Base-by-base conservation (phyloP, 176 grass and related monocot genomes). In the Alopecurus myosuroides region DNA sequence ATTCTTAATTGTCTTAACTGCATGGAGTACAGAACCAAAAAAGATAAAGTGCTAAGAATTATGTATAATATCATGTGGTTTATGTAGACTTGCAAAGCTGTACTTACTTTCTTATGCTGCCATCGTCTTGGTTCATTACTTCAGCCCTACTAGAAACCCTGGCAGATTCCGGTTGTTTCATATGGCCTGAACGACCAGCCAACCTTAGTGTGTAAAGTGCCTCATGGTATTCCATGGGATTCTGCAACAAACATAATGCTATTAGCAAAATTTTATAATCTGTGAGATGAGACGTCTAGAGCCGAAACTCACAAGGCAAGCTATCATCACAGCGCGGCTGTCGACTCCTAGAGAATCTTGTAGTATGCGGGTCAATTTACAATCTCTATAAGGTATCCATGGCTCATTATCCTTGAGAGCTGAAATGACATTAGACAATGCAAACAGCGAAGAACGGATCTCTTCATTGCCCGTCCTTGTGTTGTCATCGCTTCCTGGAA, bases 371-470 rank as follows among this genome's bases (percentile, higher is more conserved):
- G 97, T 99, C 42, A 99, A 51, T 85, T 92, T 99, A 85, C 91
- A 94, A 69, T 94, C 89, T 57, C 97, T 83, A 11, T 96, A 99
- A 8, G 97, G 97, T 81, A 99, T 92, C 31, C 92, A 72, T 39
- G 73, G 36, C 52, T 93, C 85, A 19, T 88, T 99, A 74, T 82
- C 96, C 75, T 91, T 94, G 23, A 99, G 86, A 77, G 97, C 91
- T 75, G 89, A 92, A 70, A 96, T 94, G 30, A 99, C 93, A 92
- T 96, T 99, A 1, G 97, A 96, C 62, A 99, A 51, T 34, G 90
- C 88, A 90, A 96, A 88, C 53, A 99, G 72, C 13, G 97, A 99
- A 31, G 86, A 90, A 42, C 91, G 86, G 41, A 94, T 91, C 37
- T 93, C 88, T 29, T 89, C 89, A 56, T 92, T 99, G 80, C 89